Base-by-base conservation (phyloP, 2,329 filamentous ascomycete genomes). In the Zasmidium cellare region DNA sequence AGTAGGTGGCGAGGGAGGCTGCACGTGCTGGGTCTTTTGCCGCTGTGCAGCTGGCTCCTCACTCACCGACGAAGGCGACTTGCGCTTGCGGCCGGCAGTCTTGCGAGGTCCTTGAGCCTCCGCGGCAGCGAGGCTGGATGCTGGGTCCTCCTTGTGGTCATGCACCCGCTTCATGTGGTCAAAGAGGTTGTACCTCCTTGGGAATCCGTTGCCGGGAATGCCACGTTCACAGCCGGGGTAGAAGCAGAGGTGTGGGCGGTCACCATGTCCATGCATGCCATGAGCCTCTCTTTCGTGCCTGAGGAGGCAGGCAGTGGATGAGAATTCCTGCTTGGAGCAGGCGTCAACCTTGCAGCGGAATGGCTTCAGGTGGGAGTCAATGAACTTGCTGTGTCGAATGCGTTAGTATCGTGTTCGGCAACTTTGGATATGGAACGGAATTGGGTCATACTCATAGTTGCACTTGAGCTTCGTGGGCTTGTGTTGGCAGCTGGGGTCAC, bases 131-230 rank as follows among this genome's bases (percentile, higher is more conserved):
- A 47, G 50, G 9, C 58, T 53, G 46, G 57, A 46, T 46, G 50
- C 47, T 28, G 52, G 58, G 24, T 66, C 67, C 22, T 70, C 69
- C 62, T 69, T 79, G 69, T 83, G 85, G 65, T 85, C 83, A 69
- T 97, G 93, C 7, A 97, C 92, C 62, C 93, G 88, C 78, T 91
- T 91, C 92, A 97, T 97, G 82, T 97, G 93, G 77, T 97, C 93
- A 75, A 89, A 87, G 54, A 96, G 84, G 77, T 97, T 97, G 91
- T 94, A 97, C 69, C 92, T 88, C 68, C 93, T 88, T 38, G 92
- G 93, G 72, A 97, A 97, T 67, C 93, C 93, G 73, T 93, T 91
- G 68, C 91, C 92, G 22, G 84, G 80, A 31, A 88, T 80, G 57
- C 91, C 87, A 64, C 93, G 88, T 71, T 97, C 92, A 71, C 93